phyloP scores from a whole-genome alignment of 805 yeast genomes.

The Yamadazyma phyllophila region DNA sequence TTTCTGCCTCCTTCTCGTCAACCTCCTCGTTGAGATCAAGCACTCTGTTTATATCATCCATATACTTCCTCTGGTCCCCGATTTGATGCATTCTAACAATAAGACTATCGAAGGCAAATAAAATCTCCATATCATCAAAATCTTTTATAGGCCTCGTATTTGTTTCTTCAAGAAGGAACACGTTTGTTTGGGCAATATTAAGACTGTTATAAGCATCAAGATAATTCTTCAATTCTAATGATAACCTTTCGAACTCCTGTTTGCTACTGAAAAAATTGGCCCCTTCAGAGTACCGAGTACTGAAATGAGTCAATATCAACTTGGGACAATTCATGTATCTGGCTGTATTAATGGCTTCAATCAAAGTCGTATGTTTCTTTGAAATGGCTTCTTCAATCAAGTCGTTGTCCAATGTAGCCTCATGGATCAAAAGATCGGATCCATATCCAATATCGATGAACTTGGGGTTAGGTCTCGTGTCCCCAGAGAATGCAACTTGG shows the following conservation, averaged over 20 bases:
- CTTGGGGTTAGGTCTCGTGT: constrained; percentile 75
- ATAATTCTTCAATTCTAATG: constrained; percentile 26
- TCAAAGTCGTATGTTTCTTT: constrained; percentile 84
- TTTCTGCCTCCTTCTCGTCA: constrained; percentile 22
- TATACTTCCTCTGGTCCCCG: constrained; percentile 24
- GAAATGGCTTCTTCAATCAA: constrained; percentile 71
- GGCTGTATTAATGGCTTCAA: constrained; percentile 77
- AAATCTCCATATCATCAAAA: constrained; percentile 33
- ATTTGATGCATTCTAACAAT: constrained; percentile 27
- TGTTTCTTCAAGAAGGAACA: constrained; percentile 16
- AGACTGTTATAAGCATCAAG: constrained; percentile 17
- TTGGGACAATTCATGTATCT: constrained; percentile 68
- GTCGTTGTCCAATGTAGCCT: constrained; percentile 85
- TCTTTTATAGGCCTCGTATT: constrained; percentile 9
- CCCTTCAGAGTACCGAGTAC: constrained; percentile 67
- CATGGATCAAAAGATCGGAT: constrained; percentile 83
- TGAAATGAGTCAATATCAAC: constrained; percentile 83
- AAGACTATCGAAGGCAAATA: constrained; percentile 43
- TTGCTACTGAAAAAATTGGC: constrained; percentile 27
- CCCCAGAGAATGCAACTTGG: constrained; percentile 89
- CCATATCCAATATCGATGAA: constrained; percentile 66
- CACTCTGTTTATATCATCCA: constrained; percentile 14
- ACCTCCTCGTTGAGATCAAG: constrained; percentile 26
- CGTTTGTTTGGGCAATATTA: constrained; percentile 22
- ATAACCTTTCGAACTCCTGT: constrained; percentile 21